Percentiles rank a stretch among this genome's conserved stretches.
phyloP scores from a whole-genome alignment of 192 early-diverging fungal genomes.

The Phlyctochytrium planicorne region DNA sequence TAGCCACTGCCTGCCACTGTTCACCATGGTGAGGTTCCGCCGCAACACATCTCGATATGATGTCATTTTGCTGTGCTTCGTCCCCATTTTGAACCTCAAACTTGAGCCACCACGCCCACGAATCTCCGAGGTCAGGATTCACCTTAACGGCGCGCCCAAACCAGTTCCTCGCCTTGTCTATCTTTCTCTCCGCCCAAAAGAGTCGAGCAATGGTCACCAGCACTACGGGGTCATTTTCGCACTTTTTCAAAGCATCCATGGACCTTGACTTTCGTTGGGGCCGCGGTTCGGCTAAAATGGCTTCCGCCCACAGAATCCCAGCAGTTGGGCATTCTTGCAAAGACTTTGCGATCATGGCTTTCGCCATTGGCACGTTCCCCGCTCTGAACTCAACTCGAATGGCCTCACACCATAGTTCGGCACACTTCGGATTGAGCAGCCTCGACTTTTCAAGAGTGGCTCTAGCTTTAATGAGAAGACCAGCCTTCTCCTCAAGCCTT shows the following conservation, averaged over 20 bases:
- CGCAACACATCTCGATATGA: slow-evolving; percentile 67
- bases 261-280: slow-evolving; percentile 84
- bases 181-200: slow-evolving; percentile 91
- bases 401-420: slow-evolving; percentile 84
- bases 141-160: slow-evolving; percentile 78
- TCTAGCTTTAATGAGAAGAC: slow-evolving; percentile 69
- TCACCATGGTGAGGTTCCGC: slow-evolving; percentile 92
- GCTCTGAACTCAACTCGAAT: slow-evolving; percentile 76
- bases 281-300: slow-evolving; percentile 81
- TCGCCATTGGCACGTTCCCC: slow-evolving; percentile 67
- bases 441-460: slow-evolving; percentile 83
- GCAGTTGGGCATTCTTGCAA: slow-evolving; percentile 90
- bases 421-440: slow-evolving; percentile 74
- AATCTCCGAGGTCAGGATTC: slow-evolving; percentile 87
- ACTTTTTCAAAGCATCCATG: slow-evolving; percentile 88
- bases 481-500: slow-evolving; percentile 73
- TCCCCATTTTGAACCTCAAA: slow-evolving; percentile 85
- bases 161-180: slow-evolving; percentile 94
- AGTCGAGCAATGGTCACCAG: slow-evolving; percentile 80
- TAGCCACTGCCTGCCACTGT: slow-evolving; percentile 77
- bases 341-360: slow-evolving; percentile 79
- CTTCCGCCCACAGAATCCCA: slow-evolving; percentile 84
- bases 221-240: slow-evolving; percentile 81
- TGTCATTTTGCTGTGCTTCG: slow-evolving; percentile 46
- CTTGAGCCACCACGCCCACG: slow-evolving; percentile 92